These are phyloP conservation scores for Phlegmacium glaucopus DNA, from an alignment of 768 basidiomycete species.

Conservation along the genomic window DNA sequence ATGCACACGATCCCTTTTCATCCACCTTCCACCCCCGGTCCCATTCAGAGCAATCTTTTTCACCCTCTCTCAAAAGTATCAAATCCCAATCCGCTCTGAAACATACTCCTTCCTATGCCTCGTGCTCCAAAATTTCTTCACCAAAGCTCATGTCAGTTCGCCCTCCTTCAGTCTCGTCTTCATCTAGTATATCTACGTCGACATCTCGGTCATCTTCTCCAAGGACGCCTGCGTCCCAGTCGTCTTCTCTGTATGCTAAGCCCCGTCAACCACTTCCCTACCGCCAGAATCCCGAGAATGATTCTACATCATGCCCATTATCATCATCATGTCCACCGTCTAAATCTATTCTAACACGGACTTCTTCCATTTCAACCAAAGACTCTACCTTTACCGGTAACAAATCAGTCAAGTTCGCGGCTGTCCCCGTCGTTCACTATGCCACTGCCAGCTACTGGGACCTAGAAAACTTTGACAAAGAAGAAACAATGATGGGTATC, in stretches of 20 bases:
- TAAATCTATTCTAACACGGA: constrained; percentile 59
- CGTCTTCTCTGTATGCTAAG: constrained; percentile 13
- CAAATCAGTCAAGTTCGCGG: constrained; percentile 71
- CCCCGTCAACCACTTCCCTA: constrained; percentile 15
- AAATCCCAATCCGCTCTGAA: constrained; percentile 27
- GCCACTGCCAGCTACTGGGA: constrained; percentile 29
- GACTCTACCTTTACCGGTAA: constrained; percentile 28
- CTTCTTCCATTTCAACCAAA: constrained; percentile 46
- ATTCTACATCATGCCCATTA: constrained; percentile 14
- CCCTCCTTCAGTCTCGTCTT: constrained; percentile 26
- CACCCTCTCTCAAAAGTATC: constrained; percentile 28
- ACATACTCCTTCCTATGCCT: constrained; percentile 17
- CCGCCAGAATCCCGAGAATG: constrained; percentile 10
- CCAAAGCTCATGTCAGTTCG: constrained; percentile 18
- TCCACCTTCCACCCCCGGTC: constrained; percentile 33
- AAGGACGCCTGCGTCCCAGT: constrained; percentile 20
- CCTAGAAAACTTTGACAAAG: constrained; percentile 11
- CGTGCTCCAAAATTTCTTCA: constrained; percentile 16
- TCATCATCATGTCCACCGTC: constrained; percentile 35
- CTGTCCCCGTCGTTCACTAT: constrained; percentile 60
- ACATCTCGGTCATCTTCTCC: constrained; percentile 27
- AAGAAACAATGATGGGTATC: constrained; percentile 24
- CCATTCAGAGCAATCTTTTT: constrained; percentile 28
- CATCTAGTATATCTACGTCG: constrained; percentile 24
- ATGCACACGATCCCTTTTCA: constrained; percentile 37